Conservation (phyloP, 345 rosid genomes). For the Erucastrum elatum region DNA sequence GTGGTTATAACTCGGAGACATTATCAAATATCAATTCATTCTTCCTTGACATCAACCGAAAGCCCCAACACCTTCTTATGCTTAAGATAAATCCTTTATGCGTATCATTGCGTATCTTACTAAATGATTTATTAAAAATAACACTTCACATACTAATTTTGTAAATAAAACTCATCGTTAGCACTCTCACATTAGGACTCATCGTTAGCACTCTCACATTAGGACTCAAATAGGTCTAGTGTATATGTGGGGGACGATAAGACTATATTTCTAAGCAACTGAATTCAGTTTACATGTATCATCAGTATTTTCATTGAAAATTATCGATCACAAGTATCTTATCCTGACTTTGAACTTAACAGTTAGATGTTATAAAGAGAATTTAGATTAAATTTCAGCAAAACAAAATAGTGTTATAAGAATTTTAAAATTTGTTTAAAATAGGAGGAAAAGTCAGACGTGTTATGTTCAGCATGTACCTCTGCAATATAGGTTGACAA, state of each 20-base stretch:
- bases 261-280: no score
- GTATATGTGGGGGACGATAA: not conserved
- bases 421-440: not conserved
- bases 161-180: not conserved
- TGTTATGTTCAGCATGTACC: not conserved
- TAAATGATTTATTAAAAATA: not conserved
- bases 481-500: not conserved
- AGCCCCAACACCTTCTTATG: not conserved
- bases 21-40: conserved; percentile 29
- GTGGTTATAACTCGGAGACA: conserved; percentile 32
- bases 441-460: not conserved
- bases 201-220: not conserved
- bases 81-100: not conserved
- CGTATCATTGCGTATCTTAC: not conserved
- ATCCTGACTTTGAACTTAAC: not conserved
- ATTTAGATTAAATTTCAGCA: not conserved
- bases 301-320: not conserved
- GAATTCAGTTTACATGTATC: not conserved
- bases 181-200: not conserved
- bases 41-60: conserved; percentile 35
- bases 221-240: not conserved
- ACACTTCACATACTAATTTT: not conserved
- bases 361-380: not conserved
- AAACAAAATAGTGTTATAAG: not conserved
- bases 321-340: not conserved